phyloP scores from a whole-genome alignment of 2,329 filamentous ascomycete genomes.

The Lachnellula hyalina region DNA sequence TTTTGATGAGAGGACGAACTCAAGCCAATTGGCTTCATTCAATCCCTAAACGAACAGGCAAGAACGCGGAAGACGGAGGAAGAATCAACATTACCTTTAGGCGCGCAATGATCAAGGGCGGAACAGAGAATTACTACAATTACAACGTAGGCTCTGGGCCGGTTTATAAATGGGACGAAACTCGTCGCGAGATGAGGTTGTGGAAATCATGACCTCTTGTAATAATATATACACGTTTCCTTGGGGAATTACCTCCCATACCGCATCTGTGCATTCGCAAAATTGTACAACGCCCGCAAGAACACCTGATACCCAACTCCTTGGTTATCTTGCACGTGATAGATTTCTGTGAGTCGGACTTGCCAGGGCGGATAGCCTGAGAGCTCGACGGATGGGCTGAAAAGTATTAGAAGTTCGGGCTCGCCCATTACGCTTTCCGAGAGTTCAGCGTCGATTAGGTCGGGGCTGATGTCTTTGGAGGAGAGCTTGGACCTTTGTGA shows the following conservation, averaged over 20 bases:
- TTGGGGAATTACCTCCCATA: constrained; percentile 38
- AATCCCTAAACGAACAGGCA: constrained; percentile 67
- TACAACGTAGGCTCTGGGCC: constrained; percentile 72
- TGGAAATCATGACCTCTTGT: constrained; percentile 20
- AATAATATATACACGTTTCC: background rate
- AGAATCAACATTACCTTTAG: constrained; percentile 76
- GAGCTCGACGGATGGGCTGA: constrained; percentile 76
- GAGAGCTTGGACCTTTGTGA: constrained; percentile 81
- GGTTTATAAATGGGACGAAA: constrained; percentile 63
- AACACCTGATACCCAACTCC: constrained; percentile 94
- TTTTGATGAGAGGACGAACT: constrained; percentile 71
- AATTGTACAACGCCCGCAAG: constrained; percentile 76
- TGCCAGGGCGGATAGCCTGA: constrained; percentile 97
- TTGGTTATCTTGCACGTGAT: constrained; percentile 68
- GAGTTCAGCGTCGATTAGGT: constrained; percentile 86
- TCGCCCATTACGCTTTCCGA: constrained; percentile 75
- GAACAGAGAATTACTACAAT: constrained; percentile 78
- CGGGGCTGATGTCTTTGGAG: constrained; percentile 73
- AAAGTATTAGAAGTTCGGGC: constrained; percentile 84
- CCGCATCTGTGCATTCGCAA: constrained; percentile 81
- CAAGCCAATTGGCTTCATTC: constrained; percentile 74
- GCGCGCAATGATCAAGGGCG: constrained; percentile 62
- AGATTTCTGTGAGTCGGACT: constrained; percentile 90
- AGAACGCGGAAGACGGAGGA: constrained; percentile 55
- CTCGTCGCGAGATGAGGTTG: constrained; percentile 38